phyloP scores from a whole-genome alignment of 2,329 filamentous ascomycete genomes.

The Coniochaeta sp. region DNA sequence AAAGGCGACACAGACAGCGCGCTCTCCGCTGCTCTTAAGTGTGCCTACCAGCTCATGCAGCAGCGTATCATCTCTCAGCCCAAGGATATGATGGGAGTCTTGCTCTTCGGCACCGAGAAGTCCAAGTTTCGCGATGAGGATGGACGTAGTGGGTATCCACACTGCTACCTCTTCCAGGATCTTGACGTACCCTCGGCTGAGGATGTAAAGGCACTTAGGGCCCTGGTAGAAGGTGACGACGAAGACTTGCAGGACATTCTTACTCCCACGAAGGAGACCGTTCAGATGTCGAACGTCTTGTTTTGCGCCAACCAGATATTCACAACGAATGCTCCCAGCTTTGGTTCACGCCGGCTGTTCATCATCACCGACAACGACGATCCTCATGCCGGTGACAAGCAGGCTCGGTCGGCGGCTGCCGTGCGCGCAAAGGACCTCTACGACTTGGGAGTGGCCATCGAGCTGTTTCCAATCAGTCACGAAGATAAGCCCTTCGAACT shows the following conservation, averaged over 20 bases:
- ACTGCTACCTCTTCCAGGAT: conserved; percentile 87
- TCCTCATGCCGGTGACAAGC: conserved; percentile 68
- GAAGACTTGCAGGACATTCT: conserved; percentile 64
- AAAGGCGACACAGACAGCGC: conserved; percentile 74
- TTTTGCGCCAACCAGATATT: conserved; percentile 97
- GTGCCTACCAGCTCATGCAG: conserved; percentile 91
- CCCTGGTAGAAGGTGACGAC: conserved; percentile 64
- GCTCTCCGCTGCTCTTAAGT: conserved; percentile 79
- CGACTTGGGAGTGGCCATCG: conserved; percentile 84
- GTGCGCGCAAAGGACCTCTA: conserved; percentile 92
- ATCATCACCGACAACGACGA: conserved; percentile 92
- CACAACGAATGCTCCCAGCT: conserved; percentile 89
- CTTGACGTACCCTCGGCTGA: conserved; percentile 79
- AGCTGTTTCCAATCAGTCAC: conserved; percentile 82
- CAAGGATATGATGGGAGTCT: conserved; percentile 92
- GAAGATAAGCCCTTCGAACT: conserved; percentile 67
- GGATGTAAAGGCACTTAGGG: conserved; percentile 74
- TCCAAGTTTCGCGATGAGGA: conserved; percentile 69
- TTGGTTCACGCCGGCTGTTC: conserved; percentile 87
- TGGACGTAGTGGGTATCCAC: conserved; percentile 60
- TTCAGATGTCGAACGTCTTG: conserved; percentile 80
- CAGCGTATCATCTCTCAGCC: conserved; percentile 97
- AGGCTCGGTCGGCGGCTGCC: conserved; percentile 65
- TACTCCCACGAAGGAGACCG: conserved; percentile 58
- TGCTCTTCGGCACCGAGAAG: conserved; percentile 84